Evolutionary conservation across 208 protist genomes (phyloP), one percentile per base, ranked within the genome.

Genomic region (Leishmania braziliensis): DNA sequence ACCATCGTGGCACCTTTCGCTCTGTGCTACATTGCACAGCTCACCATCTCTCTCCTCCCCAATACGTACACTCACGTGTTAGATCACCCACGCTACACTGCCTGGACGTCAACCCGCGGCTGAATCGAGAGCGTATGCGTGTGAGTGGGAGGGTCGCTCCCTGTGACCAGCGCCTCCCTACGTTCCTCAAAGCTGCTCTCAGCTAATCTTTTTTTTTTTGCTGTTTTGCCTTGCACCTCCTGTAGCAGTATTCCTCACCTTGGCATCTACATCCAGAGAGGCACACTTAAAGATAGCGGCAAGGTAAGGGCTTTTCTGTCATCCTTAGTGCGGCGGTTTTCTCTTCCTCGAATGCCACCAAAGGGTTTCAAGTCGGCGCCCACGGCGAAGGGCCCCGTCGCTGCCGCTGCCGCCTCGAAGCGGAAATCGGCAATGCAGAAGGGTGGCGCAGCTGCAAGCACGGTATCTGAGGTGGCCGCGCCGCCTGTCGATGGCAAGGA

Each of bases 401-500:
- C 50, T 23, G 76, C 66, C 73, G 62, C 75, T 26, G 58, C 68
- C n/a, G 46, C 75, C 3, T 56, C 75, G 60, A 68, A 72, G 77
- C 8, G 72, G 0, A 82, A 77, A 58, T 53, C 39, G 78, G 0
- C 72, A 14, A 43, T 39, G 36, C 62, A 48, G 65, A 50, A 66
- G 18, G 60, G 78, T n/a, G 62, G 62, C 8, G 70, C 80, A 23
- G 74, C 84, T 71, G 83, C 73, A 20, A 53, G 69, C 5, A 77
- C 76, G 14, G 66, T 80, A 26, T 58, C 83, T 8, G 76, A 83
- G 53, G 73, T 78, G 53, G 81, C 81, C 10, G 80, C 71, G 79
- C 79, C 77, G n/a, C 62, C 76, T 9, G 80, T 91, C 5, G 91
- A 98, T 66, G 93, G 89, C 33, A 89, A 88, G 10, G 90, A 96